Evolutionary conservation across 2,329 filamentous ascomycete genomes (phyloP).

Genomic region (Orbilia quercus): DNA sequence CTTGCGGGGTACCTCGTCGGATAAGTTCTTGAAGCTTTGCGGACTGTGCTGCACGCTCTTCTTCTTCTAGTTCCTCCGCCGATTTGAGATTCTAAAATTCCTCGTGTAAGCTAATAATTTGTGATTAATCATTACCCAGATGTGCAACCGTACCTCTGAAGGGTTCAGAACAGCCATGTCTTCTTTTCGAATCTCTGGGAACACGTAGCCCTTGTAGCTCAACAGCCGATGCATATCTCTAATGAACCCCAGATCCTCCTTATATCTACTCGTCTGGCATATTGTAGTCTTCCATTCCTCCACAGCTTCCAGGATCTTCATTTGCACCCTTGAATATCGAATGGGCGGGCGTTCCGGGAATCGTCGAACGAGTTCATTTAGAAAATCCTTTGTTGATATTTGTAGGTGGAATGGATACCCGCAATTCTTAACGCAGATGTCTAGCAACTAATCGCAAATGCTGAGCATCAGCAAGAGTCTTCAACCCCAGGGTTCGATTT

Average conservation of each 20-base stretch:
- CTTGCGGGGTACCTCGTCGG: conserved; percentile 86
- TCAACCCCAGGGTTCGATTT: conserved; percentile 4
- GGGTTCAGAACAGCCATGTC: conserved; percentile 97
- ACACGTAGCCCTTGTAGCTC: conserved; percentile 96
- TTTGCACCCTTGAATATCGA: conserved; percentile 85
- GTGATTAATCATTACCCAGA: neutral
- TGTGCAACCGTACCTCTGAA: conserved; percentile 71
- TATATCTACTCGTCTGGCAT: conserved; percentile 97
- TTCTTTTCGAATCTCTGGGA: conserved; percentile 89
- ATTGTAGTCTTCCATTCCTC: conserved; percentile 99
- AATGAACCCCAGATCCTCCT: conserved; percentile 95
- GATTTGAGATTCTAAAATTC: conserved; percentile 83
- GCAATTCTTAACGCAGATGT: conserved; percentile 99
- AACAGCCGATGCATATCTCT: conserved; percentile 96
- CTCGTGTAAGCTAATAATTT: neutral
- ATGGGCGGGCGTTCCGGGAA: conserved; percentile 94
- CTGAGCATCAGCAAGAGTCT: conserved; percentile 34
- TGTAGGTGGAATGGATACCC: conserved; percentile 98
- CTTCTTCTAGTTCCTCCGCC: conserved; percentile 97
- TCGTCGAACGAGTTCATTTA: conserved; percentile 95
- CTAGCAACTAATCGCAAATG: conserved; percentile 74
- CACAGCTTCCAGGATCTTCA: conserved; percentile 92
- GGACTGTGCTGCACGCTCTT: conserved; percentile 92
- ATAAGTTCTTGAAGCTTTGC: conserved; percentile 99
- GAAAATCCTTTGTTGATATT: conserved; percentile 97